Percentiles rank a stretch among this genome's conserved stretches.
Evolutionary conservation across 345 rosid species (phyloP).

Genomic region (Crucihimalaya himalaica): DNA sequence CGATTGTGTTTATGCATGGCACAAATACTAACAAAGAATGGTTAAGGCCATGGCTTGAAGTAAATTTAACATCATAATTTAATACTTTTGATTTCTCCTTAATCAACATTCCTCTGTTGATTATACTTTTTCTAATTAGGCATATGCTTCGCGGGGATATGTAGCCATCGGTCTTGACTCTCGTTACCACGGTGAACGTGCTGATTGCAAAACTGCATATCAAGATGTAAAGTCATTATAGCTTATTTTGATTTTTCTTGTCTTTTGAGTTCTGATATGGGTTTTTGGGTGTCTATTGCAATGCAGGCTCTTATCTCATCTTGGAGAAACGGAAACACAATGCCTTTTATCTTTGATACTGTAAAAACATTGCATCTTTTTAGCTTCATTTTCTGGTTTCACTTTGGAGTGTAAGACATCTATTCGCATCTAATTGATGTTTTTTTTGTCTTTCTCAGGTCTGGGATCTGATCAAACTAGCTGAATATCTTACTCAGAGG

Average conservation of each 20-base stretch:
- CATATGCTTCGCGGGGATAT: conserved; percentile 89
- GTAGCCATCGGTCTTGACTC: conserved; percentile 82
- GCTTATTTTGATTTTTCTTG: neutral
- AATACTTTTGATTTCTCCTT: neutral
- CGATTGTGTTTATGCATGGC: conserved; percentile 86
- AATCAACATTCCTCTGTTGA: conserved; percentile 7
- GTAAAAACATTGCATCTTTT: conserved; percentile 39
- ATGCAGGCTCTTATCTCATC: conserved; percentile 85
- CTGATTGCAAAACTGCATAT: conserved; percentile 61
- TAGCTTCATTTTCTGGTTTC: neutral
- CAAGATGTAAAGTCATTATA: conserved; percentile 49
- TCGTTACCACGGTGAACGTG: conserved; percentile 93
- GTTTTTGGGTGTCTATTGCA: neutral
- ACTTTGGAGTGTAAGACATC: neutral
- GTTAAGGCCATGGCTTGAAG: conserved; percentile 91
- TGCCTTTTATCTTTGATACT: conserved; percentile 93
- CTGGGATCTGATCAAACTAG: conserved; percentile 90
- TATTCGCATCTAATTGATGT: neutral
- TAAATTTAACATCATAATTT: conserved; percentile 16
- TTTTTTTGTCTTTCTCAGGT: conserved; percentile 46
- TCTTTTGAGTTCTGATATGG: conserved; percentile 17
- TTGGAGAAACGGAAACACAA: conserved; percentile 78
- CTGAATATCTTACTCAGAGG: conserved; percentile 75
- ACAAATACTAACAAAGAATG: conserved; percentile 78
- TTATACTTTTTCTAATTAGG: conserved; percentile 42